These are phyloP conservation scores for Ephemerocybe angulata DNA, from an alignment of 768 basidiomycete genomes.

Conservation along the genomic window DNA sequence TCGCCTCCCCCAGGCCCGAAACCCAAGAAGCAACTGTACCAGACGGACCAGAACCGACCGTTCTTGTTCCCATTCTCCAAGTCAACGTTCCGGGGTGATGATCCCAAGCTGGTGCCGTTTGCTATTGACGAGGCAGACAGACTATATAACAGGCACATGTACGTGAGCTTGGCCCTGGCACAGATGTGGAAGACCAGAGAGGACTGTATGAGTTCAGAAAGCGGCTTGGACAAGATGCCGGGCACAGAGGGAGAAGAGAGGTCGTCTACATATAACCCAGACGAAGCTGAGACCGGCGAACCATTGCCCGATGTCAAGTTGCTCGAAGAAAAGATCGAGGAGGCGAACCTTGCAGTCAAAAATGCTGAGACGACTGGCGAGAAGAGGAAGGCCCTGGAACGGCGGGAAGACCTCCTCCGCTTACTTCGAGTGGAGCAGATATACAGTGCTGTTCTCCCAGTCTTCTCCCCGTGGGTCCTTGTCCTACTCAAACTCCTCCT, in stretches of 20 bases:
- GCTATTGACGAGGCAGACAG: conserved; percentile 95
- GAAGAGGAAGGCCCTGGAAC: conserved; percentile 59
- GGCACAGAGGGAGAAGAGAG: conserved; percentile 59
- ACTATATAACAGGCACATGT: conserved; percentile 86
- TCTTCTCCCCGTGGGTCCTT: conserved; percentile 85
- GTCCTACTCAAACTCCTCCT: conserved; percentile 89
- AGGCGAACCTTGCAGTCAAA: conserved; percentile 50
- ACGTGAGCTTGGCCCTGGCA: conserved; percentile 79
- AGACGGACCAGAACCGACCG: conserved; percentile 91
- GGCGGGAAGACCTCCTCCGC: conserved; percentile 78
- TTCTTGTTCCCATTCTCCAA: conserved; percentile 95
- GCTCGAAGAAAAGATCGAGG: conserved; percentile 70
- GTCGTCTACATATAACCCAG: conserved; percentile 43
- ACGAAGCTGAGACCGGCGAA: conserved; percentile 58
- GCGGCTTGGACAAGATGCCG: conserved; percentile 80
- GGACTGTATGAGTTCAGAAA: conserved; percentile 92
- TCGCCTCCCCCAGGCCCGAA: conserved; percentile 77
- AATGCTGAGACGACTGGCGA: conserved; percentile 50
- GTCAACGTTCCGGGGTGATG: conserved; percentile 50
- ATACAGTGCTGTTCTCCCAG: conserved; percentile 81
- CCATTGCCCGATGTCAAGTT: conserved; percentile 69
- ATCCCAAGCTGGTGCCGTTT: conserved; percentile 79
- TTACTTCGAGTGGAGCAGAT: conserved; percentile 88
- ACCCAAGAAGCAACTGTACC: conserved; percentile 97
- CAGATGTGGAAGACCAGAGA: conserved; percentile 97